Evolutionary conservation across 2,329 filamentous ascomycete genomes (phyloP).

Genomic region (Orbilia oligospora): DNA sequence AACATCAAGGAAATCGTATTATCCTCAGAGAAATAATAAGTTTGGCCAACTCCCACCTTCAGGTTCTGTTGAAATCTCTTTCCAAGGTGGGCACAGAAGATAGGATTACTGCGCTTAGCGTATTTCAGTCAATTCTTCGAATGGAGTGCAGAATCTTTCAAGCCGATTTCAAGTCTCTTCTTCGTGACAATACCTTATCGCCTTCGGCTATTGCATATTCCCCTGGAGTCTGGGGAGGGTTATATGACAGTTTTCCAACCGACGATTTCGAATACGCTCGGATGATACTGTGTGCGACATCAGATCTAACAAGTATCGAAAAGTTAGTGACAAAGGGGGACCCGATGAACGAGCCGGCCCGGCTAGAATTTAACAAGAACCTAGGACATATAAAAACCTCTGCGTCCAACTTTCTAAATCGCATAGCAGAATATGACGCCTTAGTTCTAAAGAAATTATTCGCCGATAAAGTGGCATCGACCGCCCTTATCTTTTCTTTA

Average conservation of each 20-base stretch:
- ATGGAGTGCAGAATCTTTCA: slow-evolving; percentile 62
- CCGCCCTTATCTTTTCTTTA: slow-evolving; percentile 82
- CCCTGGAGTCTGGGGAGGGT: slow-evolving; percentile 61
- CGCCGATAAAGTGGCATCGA: slow-evolving; percentile 77
- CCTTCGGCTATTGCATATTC: slow-evolving; percentile 56
- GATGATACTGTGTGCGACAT: slow-evolving; percentile 61
- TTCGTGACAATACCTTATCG: slow-evolving; percentile 50
- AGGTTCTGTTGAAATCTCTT: slow-evolving; percentile 61
- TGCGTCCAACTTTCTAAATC: slow-evolving; percentile 81
- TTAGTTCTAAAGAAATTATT: slow-evolving; percentile 79
- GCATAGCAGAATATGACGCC: slow-evolving; percentile 81
- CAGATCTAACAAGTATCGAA: slow-evolving; percentile 62
- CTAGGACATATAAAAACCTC: slow-evolving; percentile 75
- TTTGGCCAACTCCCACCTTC: slow-evolving; percentile 69
- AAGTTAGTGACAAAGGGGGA: slow-evolving; percentile 70
- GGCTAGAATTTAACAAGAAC: slow-evolving; percentile 82
- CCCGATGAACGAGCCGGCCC: slow-evolving; percentile 67
- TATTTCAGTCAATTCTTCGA: slow-evolving; percentile 62
- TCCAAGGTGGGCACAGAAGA: slow-evolving; percentile 48
- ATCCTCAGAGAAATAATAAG: slow-evolving; percentile 70
- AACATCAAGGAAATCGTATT: slow-evolving; percentile 69
- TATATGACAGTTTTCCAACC: slow-evolving; percentile 62
- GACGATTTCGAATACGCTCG: slow-evolving; percentile 62
- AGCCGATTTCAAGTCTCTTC: slow-evolving; percentile 61
- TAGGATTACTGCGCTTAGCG: slow-evolving; percentile 53